These are phyloP conservation scores for Paecilomyces dactylethromorphus DNA, from an alignment of 2,329 filamentous ascomycete species.

Conservation along the genomic window DNA sequence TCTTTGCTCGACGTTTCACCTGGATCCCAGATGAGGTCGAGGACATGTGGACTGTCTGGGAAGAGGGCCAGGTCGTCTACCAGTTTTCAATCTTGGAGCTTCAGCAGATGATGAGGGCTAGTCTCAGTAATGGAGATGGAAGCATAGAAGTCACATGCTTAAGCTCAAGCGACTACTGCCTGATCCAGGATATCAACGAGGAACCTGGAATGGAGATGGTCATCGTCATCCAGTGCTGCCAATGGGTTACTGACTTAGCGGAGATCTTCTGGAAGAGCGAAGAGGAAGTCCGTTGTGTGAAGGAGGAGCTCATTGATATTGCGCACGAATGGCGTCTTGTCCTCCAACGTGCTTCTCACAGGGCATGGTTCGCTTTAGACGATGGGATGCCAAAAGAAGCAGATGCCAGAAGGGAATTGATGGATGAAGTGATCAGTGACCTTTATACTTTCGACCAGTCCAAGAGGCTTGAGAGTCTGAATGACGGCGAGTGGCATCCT, in stretches of 20 bases:
- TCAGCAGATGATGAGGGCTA: conserved; percentile 13
- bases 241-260: conserved; percentile 22
- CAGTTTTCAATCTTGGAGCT: conserved; percentile 15
- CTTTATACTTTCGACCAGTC: conserved; percentile 17
- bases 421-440: conserved; percentile 15
- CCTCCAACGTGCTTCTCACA: conserved; percentile 18
- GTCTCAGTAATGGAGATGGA: conserved; percentile 9
- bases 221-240: conserved; percentile 20
- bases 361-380: conserved; percentile 21
- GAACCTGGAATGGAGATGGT: conserved; percentile 26
- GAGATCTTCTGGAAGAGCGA: conserved; percentile 13
- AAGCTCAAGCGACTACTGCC: conserved; percentile 13
- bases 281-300: not conserved
- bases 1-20: conserved; percentile 21
- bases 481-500: conserved; percentile 8
- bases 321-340: conserved; percentile 19
- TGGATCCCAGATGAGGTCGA: conserved; percentile 15
- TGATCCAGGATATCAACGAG: conserved; percentile 11
- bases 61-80: conserved; percentile 16
- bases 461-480: conserved; percentile 8
- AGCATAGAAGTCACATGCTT: conserved; percentile 17
- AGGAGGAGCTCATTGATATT: conserved; percentile 6
- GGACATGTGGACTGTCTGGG: conserved; percentile 21
- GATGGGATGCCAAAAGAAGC: conserved; percentile 10
- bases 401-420: conserved; percentile 6